These are phyloP conservation scores for Hexamita inflata DNA, from an alignment of 208 protist genomes.

Conservation along the genomic window DNA sequence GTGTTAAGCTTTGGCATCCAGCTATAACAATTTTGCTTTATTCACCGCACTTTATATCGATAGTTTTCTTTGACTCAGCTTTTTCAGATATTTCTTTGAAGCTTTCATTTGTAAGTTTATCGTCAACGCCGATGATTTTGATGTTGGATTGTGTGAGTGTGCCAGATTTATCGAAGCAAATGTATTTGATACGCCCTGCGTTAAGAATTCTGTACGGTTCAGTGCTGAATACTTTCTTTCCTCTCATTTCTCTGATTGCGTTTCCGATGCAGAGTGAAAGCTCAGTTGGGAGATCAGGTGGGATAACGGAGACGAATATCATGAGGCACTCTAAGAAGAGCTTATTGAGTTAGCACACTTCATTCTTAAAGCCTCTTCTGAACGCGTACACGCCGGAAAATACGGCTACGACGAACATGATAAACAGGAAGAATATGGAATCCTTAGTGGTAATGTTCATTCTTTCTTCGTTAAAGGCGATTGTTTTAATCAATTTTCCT, in stretches of 20 bases:
- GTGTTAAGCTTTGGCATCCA: neutral
- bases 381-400: slow-evolving; percentile 1
- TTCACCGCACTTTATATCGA: neutral
- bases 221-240: slow-evolving; percentile 2
- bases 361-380: neutral
- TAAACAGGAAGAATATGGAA: neutral
- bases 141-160: neutral
- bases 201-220: slow-evolving; percentile 17
- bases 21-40: neutral
- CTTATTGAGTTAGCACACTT: neutral
- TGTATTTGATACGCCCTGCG: neutral
- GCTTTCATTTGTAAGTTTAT: neutral
- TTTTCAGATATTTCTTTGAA: neutral
- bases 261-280: neutral
- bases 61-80: neutral
- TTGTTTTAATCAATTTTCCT: slow-evolving; percentile 8
- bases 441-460: slow-evolving; percentile 2
- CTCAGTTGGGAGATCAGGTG: slow-evolving; percentile 25
- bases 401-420: slow-evolving; percentile 12
- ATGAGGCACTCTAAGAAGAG: slow-evolving; percentile 10
- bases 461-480: neutral
- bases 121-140: neutral
- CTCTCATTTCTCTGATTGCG: neutral
- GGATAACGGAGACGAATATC: slow-evolving; percentile 19
- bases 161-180: slow-evolving; percentile 26